Evolutionary conservation across 2,329 filamentous ascomycete genomes (phyloP), one percentile per base, ranked within the genome.

Genomic region (Macrophomina pseudophaseolina): DNA sequence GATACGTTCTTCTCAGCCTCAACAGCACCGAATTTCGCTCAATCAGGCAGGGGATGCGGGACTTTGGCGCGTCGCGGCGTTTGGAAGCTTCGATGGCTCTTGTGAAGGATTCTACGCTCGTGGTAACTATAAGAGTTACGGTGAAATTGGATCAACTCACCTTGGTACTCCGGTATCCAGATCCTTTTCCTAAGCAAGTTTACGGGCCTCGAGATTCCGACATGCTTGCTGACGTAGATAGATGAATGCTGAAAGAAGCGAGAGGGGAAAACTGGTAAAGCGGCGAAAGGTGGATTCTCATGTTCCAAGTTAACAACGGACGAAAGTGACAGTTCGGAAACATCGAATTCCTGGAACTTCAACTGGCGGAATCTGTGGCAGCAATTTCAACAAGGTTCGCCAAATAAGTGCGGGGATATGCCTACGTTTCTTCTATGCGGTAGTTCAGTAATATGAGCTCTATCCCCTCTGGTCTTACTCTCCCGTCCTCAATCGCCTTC

Each of bases 1-100:
- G 51, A 32, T 6, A 53, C 11, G 14, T 35, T 53, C 14, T 53
- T 6, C 5, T 30, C 30, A 8, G 28, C 4, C 46, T 69, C 70
- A 49, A 70, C 69, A 52, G 72, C 71, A 35, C 69, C 66, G 48
- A 72, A 68, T 60, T 69, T 68, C 14, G 69, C 70, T 42, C 69
- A 62, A 2, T 65, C 70, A 53, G 66, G 66, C 7, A 68, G 40
- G 5, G 53, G 48, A 48, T 67, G 65, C 5, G 60, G 42, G n/a
- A 68, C 49, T 56, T 68, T 69, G 59, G 48, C 62, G 28, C 44
- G 46, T 33, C 69, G 54, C 23, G 52, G 44, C 53, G 64, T 32
- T 14, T 46, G 12, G 67, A 67, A 30, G 51, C 42, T 30, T 70
- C 67, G 32, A 71, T 66, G 52, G 66, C 64, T 53, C 70, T 42